Base-by-base conservation (phyloP, 176 grass and related monocot species). In the Triticum dicoccoides region DNA sequence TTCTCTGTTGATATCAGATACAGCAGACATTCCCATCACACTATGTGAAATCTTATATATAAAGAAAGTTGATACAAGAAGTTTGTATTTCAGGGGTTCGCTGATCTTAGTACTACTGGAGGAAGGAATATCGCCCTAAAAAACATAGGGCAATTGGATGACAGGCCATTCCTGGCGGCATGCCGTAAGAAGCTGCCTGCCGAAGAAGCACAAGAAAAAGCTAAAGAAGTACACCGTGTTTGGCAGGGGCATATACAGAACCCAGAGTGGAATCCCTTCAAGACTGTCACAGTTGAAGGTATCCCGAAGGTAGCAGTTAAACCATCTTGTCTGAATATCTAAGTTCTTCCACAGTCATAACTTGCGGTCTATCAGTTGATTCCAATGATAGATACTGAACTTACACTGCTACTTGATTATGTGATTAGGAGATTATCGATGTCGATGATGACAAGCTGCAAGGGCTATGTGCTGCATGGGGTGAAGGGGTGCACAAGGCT, bases 201-300 rank as follows among this genome's bases (percentile, higher is more conserved):
- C 56, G 62, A 70, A 23, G 80, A 83, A 30, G 80, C 80, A 5
- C 33, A 61, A 25, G 9, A 34, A 24, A 41, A 45, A 24, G 61
- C 86, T 44, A 34, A 49, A 25, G 65, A 69, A 35, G n/a, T 77
- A 9, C 78, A 73, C 71, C 34, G 47, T 21, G 25, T 59, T 11
- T 88, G 86, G 80, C 80, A 88, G 71, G 45, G 83, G 10, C 72
- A 83, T 76, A 12, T 88, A 17, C 32, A 12, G 37, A 83, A 83
- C 8, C 63, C 72, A n/a, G 61, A 69, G 5, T 88, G 86, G 86
- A 80, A 88, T 68, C 86, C 86, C n/a, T 83, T 88, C 38, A 88
- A 88, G 56, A 61, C 76, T 68, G 47, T 44, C 42, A 70, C 49
- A 15, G 23, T 77, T 78, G 86, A 77, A 6, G 71, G 73, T 15